phyloP scores from a whole-genome alignment of 495 filamentous ascomycete species.

The Penicillium robsamsonii region DNA sequence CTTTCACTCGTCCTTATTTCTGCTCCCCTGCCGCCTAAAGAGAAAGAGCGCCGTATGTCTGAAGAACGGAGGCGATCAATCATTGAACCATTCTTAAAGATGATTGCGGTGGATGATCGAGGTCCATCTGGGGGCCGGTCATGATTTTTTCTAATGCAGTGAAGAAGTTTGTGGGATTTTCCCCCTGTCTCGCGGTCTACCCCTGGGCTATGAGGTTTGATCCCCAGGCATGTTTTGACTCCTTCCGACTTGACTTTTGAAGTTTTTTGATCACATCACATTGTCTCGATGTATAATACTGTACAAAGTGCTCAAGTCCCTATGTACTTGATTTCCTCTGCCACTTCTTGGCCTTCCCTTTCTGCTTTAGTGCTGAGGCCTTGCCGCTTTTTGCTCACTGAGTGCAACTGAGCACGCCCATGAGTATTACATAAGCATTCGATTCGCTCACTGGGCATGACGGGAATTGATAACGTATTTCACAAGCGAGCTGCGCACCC shows the following conservation, averaged over 20 bases:
- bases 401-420: slow-evolving; percentile 2
- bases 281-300: slow-evolving; percentile 3
- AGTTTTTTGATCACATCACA: not conserved
- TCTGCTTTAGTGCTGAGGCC: slow-evolving; percentile 11
- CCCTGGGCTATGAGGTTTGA: not conserved
- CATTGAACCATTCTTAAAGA: slow-evolving; percentile 47
- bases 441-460: no score
- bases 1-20: slow-evolving; percentile 43
- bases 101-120: slow-evolving; percentile 40
- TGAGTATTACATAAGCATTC: slow-evolving; percentile 5
- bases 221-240: not conserved
- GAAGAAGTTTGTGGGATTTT: not conserved
- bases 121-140: slow-evolving; percentile 38
- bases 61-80: slow-evolving; percentile 43
- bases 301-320: no score
- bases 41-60: slow-evolving; percentile 42
- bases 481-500: no score
- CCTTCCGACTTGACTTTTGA: not conserved
- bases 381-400: slow-evolving; percentile 9
- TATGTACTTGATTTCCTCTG: slow-evolving; percentile 11
- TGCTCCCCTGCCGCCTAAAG: slow-evolving; percentile 32
- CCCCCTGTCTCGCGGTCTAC: not conserved
- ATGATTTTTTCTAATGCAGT: slow-evolving; percentile 6
- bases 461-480: no score
- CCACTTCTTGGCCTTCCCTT: slow-evolving; percentile 16